Evolutionary conservation across 345 rosid species (phyloP).

Genomic region (Melaleuca quinquenervia): DNA sequence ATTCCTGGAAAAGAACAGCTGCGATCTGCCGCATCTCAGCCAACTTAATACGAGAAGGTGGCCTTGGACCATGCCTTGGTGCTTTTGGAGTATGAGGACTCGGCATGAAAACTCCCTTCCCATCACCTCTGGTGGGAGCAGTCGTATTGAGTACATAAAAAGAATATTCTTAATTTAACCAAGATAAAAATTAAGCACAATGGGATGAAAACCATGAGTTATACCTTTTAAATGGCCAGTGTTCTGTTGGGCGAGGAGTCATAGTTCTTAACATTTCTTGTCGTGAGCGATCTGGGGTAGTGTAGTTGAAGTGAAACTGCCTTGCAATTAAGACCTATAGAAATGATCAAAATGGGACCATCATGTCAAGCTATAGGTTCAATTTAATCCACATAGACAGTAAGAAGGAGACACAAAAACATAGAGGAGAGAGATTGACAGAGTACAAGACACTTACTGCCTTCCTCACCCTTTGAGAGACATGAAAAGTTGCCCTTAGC

Average conservation of each 20-base stretch:
- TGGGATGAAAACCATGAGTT: not conserved
- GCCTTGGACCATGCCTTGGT: slow-evolving; percentile 87
- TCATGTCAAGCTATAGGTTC: not conserved
- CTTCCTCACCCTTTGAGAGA: slow-evolving; percentile 60
- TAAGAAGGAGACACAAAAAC: not conserved
- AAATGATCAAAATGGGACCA: slow-evolving; percentile 1
- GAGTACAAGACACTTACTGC: slow-evolving; percentile 51
- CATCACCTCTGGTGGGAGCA: slow-evolving; percentile 53
- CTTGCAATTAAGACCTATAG: slow-evolving; percentile 64
- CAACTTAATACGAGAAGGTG: slow-evolving; percentile 60
- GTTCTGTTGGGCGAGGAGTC: slow-evolving; percentile 74
- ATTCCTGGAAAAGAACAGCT: slow-evolving; percentile 86
- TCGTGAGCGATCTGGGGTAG: slow-evolving; percentile 86
- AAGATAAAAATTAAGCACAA: not conserved
- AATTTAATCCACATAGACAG: not conserved
- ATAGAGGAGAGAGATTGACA: not conserved
- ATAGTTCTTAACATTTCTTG: slow-evolving; percentile 66
- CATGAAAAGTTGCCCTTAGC: slow-evolving; percentile 82
- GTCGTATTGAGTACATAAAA: not conserved
- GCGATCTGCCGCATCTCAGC: slow-evolving; percentile 76
- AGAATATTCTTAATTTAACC: not conserved
- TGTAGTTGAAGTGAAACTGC: slow-evolving; percentile 78
- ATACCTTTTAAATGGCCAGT: slow-evolving; percentile 76
- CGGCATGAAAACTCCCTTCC: slow-evolving; percentile 21
- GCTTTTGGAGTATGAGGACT: slow-evolving; percentile 89